Conservation (phyloP, 306 rosid genomes). For the Dicorynia guianensis region DNA sequence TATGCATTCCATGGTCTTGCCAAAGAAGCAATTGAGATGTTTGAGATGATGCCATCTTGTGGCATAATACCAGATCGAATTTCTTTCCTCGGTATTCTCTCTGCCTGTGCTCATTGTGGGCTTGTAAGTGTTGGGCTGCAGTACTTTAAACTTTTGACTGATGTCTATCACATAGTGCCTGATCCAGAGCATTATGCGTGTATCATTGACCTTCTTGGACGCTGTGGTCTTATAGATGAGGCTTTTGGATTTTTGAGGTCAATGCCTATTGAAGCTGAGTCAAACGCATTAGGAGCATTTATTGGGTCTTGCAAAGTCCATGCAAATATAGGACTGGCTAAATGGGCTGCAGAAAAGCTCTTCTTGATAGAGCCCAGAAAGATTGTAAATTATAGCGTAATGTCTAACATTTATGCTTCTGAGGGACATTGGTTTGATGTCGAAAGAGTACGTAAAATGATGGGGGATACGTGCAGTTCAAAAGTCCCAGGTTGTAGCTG, state of each 20-base stretch:
- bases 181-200: slow-evolving; percentile 68
- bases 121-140: slow-evolving; percentile 59
- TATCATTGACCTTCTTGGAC: slow-evolving; percentile 72
- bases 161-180: slow-evolving; percentile 56
- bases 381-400: slow-evolving; percentile 60
- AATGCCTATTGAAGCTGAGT: slow-evolving; percentile 58
- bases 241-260: slow-evolving; percentile 64
- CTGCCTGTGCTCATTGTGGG: slow-evolving; percentile 80
- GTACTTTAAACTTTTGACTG: slow-evolving; percentile 67
- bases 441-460: slow-evolving; percentile 58
- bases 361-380: slow-evolving; percentile 59
- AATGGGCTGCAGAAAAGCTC: slow-evolving; percentile 71
- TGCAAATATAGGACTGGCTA: slow-evolving; percentile 56
- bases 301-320: slow-evolving; percentile 77
- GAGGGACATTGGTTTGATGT: slow-evolving; percentile 70
- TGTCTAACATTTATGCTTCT: slow-evolving; percentile 73
- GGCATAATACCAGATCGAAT: slow-evolving; percentile 65
- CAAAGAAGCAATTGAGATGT: slow-evolving; percentile 56
- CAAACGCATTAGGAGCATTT: slow-evolving; percentile 68
- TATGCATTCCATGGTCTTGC: slow-evolving; percentile 80
- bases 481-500: slow-evolving; percentile 77
- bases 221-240: slow-evolving; percentile 72
- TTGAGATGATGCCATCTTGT: slow-evolving; percentile 68
- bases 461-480: slow-evolving; percentile 46
- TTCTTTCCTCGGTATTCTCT: slow-evolving; percentile 72